These are phyloP conservation scores for Yamadazyma phyllophila DNA, from an alignment of 805 yeast genomes.

Conservation along the genomic window DNA sequence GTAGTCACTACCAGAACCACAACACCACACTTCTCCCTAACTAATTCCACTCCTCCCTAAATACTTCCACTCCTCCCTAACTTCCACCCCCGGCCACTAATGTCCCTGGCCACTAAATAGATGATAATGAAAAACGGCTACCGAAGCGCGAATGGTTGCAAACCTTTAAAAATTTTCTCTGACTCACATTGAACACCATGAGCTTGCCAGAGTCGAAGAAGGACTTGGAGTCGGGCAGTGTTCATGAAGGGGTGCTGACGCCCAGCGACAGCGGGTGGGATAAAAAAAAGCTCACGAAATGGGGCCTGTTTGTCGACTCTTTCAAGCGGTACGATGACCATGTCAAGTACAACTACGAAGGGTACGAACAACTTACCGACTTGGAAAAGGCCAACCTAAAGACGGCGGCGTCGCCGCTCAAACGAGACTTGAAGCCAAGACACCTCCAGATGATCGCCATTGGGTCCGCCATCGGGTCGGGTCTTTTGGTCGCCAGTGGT, in stretches of 20 bases:
- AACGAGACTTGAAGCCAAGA: slow-evolving; percentile 32
- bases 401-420: slow-evolving; percentile 38
- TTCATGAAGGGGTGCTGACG: neutral
- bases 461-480: slow-evolving; percentile 44
- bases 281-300: slow-evolving; percentile 18
- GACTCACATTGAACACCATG: neutral
- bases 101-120: neutral
- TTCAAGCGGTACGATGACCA: slow-evolving; percentile 35
- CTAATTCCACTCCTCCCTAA: too few relatives aligned
- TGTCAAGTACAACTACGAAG: slow-evolving; percentile 19
- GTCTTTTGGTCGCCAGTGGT: slow-evolving; percentile 43
- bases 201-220: too few relatives aligned
- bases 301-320: slow-evolving; percentile 49
- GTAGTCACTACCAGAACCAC: too few relatives aligned
- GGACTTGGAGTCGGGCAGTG: neutral
- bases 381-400: slow-evolving; percentile 39
- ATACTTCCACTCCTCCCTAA: too few relatives aligned
- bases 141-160: slow-evolving; percentile 3
- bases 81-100: too few relatives aligned
- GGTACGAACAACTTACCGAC: slow-evolving; percentile 25
- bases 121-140: neutral
- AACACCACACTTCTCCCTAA: too few relatives aligned
- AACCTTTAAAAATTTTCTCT: slow-evolving; percentile 5
- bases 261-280: neutral
- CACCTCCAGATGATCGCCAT: slow-evolving; percentile 45